phyloP scores from a whole-genome alignment of 768 basidiomycete species.

The Agaricus blazei region DNA sequence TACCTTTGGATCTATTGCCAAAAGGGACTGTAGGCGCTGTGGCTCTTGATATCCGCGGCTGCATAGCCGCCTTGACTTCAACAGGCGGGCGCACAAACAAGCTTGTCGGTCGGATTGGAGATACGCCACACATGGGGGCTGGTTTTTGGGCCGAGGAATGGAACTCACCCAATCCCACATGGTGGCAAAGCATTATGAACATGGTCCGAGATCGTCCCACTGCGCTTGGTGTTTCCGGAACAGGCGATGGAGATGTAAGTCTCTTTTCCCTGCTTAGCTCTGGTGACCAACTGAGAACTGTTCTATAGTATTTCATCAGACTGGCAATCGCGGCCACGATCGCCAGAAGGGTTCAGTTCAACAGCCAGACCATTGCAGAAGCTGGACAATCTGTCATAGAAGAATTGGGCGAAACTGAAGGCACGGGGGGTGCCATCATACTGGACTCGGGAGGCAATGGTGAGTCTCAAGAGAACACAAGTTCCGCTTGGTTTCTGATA shows the following conservation, averaged over 20 bases:
- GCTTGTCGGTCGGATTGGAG: constrained; percentile 76
- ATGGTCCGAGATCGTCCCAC: constrained; percentile 9
- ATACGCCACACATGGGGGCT: constrained; percentile 72
- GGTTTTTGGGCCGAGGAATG: constrained; percentile 89
- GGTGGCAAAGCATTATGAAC: constrained; percentile 6
- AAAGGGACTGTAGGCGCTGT: constrained; percentile 85
- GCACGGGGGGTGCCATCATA: constrained; percentile 71
- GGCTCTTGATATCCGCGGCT: constrained; percentile 69
- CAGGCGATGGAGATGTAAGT: constrained; percentile 79
- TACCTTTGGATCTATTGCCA: constrained; percentile 53
- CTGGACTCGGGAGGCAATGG: constrained; percentile 68
- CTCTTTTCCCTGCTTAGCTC: background rate
- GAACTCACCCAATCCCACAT: constrained; percentile 19
- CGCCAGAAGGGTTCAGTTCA: constrained; percentile 59
- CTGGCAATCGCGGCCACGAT: constrained; percentile 61
- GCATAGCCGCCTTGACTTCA: constrained; percentile 68
- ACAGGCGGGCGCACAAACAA: constrained; percentile 85
- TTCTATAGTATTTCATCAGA: constrained; percentile 69
- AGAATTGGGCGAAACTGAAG: constrained; percentile 53
- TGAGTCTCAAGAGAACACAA: constrained; percentile 21
- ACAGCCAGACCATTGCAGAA: constrained; percentile 47
- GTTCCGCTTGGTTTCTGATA: background rate
- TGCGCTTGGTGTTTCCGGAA: constrained; percentile 77
- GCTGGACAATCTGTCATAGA: constrained; percentile 55
- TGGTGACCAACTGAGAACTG: background rate